Percentiles rank a stretch among this genome's conserved stretches.
Conservation (phyloP, 805 yeast species). For the Schwanniomyces vanrijiae region DNA sequence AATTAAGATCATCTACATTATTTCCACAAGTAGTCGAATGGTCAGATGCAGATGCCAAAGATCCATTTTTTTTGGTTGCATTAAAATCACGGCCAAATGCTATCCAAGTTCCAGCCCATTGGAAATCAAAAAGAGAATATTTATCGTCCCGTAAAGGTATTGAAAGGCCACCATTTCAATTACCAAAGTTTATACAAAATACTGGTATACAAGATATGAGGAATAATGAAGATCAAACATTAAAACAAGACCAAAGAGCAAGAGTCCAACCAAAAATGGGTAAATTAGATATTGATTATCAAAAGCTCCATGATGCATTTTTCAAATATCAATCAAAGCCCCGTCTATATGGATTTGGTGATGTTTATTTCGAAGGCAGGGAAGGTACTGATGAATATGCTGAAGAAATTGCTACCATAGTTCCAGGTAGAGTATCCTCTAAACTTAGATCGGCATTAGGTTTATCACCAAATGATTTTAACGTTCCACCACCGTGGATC, state of each 20-base stretch:
- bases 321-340: slow-evolving; percentile 82
- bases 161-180: slow-evolving; percentile 68
- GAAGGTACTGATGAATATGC: slow-evolving; percentile 47
- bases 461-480: slow-evolving; percentile 45
- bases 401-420: slow-evolving; percentile 34
- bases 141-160: slow-evolving; percentile 63
- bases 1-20: slow-evolving; percentile 57
- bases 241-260: slow-evolving; percentile 76
- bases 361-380: slow-evolving; percentile 75
- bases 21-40: slow-evolving; percentile 80
- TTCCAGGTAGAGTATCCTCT: slow-evolving; percentile 70
- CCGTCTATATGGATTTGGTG: slow-evolving; percentile 65
- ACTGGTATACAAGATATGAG: slow-evolving; percentile 92
- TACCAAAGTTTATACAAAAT: slow-evolving; percentile 74
- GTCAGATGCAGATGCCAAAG: slow-evolving; percentile 82
- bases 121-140: slow-evolving; percentile 80
- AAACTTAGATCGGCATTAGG: slow-evolving; percentile 70
- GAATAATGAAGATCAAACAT: slow-evolving; percentile 56
- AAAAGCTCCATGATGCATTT: slow-evolving; percentile 79
- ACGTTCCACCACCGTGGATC: slow-evolving; percentile 77
- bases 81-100: slow-evolving; percentile 65
- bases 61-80: slow-evolving; percentile 65
- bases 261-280: slow-evolving; percentile 90
- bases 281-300: slow-evolving; percentile 80
- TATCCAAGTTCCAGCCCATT: slow-evolving; percentile 79